Evolutionary conservation across 306 rosid species (phyloP).

Genomic region (Cicer pinnatifidum): DNA sequence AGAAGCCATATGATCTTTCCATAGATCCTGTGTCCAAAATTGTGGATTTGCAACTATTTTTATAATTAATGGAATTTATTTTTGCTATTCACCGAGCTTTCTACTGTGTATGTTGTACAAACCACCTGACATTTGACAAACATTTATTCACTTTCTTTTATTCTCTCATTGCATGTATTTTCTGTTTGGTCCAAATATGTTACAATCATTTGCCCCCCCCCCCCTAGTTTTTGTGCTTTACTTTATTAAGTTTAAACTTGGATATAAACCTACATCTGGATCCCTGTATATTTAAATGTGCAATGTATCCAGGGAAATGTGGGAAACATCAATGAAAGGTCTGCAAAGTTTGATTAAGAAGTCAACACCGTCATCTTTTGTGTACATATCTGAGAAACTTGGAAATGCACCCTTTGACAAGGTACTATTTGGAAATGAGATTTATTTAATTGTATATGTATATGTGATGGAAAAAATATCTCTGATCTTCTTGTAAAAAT

Average conservation of each 20-base stretch:
- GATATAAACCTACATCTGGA: slow-evolving; percentile 20
- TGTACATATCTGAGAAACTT: slow-evolving; percentile 56
- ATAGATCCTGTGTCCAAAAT: slow-evolving; percentile 9
- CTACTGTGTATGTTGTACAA: neutral
- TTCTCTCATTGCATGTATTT: slow-evolving; percentile 1
- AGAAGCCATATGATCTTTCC: neutral
- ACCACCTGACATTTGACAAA: slow-evolving; percentile 9
- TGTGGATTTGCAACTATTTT: slow-evolving; percentile 1
- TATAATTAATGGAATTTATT: neutral
- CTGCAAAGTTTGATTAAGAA: slow-evolving; percentile 60
- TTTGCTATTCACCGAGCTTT: slow-evolving; percentile 10
- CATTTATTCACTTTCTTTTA: slow-evolving; percentile 16
- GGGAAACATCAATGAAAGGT: slow-evolving; percentile 74
- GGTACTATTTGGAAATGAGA: slow-evolving; percentile 49
- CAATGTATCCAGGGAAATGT: slow-evolving; percentile 61
- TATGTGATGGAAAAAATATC: slow-evolving; percentile 31
- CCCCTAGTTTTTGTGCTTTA: neutral
- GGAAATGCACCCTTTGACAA: slow-evolving; percentile 55
- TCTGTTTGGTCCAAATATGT: slow-evolving; percentile 24
- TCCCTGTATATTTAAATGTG: slow-evolving; percentile 35
- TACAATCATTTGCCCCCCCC: slow-evolving; percentile 27
- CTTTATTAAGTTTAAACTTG: slow-evolving; percentile 33
- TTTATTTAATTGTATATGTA: slow-evolving; percentile 11
- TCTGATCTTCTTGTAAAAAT: slow-evolving; percentile 31
- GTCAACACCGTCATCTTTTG: slow-evolving; percentile 65